Percentiles rank a stretch among this genome's conserved stretches.
phyloP scores from a whole-genome alignment of 495 filamentous ascomycete genomes.

The Aspergillus leporis region DNA sequence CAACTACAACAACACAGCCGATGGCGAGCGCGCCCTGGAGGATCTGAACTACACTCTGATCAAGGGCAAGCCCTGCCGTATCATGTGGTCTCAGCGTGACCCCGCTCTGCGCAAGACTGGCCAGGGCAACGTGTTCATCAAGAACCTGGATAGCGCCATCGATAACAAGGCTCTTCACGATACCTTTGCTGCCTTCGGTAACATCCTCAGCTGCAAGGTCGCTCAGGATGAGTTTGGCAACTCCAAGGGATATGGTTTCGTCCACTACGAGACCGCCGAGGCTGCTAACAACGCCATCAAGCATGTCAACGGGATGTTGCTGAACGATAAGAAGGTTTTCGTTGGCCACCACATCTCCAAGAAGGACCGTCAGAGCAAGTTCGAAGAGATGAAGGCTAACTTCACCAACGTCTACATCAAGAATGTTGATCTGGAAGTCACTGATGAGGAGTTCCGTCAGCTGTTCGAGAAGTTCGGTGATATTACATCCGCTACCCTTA shows the following conservation, averaged over 20 bases:
- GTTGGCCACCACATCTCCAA: slow-evolving; percentile 99
- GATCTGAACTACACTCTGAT: slow-evolving; percentile 99
- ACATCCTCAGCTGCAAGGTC: slow-evolving; percentile 99
- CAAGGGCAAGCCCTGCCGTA: slow-evolving; percentile 98
- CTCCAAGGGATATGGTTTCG: slow-evolving; percentile 98
- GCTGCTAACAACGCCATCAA: slow-evolving; percentile 96
- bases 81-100: slow-evolving; percentile 99
- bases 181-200: slow-evolving; percentile 98
- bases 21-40: slow-evolving; percentile 97
- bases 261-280: slow-evolving; percentile 99
- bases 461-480: slow-evolving; percentile 90
- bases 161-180: slow-evolving; percentile 99
- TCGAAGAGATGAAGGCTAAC: slow-evolving; percentile 99
- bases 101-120: slow-evolving; percentile 98
- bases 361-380: slow-evolving; percentile 99
- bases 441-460: slow-evolving; percentile 90
- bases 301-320: slow-evolving; percentile 98
- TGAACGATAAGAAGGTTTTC: slow-evolving; percentile 99
- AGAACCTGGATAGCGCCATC: slow-evolving; percentile 97
- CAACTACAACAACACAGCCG: slow-evolving; percentile 97
- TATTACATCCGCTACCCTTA: slow-evolving; percentile 93
- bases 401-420: slow-evolving; percentile 99
- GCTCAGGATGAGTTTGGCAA: slow-evolving; percentile 93
- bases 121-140: slow-evolving; percentile 99
- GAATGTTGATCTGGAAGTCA: slow-evolving; percentile 86